A percentile compares a stretch with the other conserved stretches of the same genome.
phyloP scores from a whole-genome alignment of 495 filamentous ascomycete genomes.

The Lentithecium fluviatile region DNA sequence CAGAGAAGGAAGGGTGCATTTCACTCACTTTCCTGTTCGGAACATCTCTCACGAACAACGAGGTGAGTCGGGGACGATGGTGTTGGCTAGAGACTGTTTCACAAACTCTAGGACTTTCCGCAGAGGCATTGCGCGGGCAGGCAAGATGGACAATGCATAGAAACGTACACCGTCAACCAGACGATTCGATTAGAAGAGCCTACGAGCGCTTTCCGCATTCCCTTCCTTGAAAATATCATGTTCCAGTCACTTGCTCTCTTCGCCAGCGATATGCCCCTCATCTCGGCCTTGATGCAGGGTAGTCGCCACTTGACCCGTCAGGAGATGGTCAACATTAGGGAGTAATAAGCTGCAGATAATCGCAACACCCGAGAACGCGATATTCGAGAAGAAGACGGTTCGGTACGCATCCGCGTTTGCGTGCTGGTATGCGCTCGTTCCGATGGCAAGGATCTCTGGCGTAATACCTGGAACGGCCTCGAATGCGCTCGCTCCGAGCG shows the following conservation, averaged over 20 bases:
- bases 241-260: background rate
- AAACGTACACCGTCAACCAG: too few relatives aligned
- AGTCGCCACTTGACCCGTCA: slow-evolving; percentile 15
- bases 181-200: too few relatives aligned
- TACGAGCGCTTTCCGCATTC: too few relatives aligned
- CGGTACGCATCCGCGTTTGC: slow-evolving; percentile 34
- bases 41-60: too few relatives aligned
- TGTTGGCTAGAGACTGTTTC: too few relatives aligned
- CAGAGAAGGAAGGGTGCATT: too few relatives aligned
- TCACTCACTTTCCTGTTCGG: too few relatives aligned
- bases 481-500: slow-evolving; percentile 18
- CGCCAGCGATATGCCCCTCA: slow-evolving; percentile 13
- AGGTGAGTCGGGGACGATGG: too few relatives aligned
- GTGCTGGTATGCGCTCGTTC: slow-evolving; percentile 22
- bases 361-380: slow-evolving; percentile 32
- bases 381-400: slow-evolving; percentile 32
- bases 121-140: too few relatives aligned
- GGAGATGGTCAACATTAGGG: slow-evolving; percentile 25
- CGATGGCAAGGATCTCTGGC: slow-evolving; percentile 18
- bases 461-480: slow-evolving; percentile 24
- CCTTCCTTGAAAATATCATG: too few relatives aligned
- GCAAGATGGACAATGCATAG: too few relatives aligned
- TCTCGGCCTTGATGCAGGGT: slow-evolving; percentile 23
- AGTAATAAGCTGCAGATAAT: slow-evolving; percentile 28
- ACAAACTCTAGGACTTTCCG: too few relatives aligned